These are phyloP conservation scores for Tricholoma saponaceum DNA, from an alignment of 768 basidiomycete species.

Conservation along the genomic window DNA sequence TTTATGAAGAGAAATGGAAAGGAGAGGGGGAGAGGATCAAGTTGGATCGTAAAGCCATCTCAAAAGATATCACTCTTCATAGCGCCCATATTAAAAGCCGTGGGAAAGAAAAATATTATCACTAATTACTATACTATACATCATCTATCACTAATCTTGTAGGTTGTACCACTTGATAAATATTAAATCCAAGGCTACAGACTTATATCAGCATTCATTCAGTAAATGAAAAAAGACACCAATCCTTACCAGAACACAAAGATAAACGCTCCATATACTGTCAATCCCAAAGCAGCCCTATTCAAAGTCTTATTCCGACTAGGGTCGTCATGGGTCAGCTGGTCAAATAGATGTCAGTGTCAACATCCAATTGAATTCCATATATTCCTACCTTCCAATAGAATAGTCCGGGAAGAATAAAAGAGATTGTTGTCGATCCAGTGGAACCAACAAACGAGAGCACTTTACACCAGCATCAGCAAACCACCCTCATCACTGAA, in stretches of 20 bases:
- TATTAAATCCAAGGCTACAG: conserved; percentile 71
- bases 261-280: conserved; percentile 71
- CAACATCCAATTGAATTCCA: conserved; percentile 1
- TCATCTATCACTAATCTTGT: conserved; percentile 7
- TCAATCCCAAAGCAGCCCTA: conserved; percentile 59
- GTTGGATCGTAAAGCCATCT: conserved; percentile 23
- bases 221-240: neutral
- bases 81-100: conserved; percentile 19
- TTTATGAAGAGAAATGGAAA: neutral
- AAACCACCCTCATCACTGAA: neutral
- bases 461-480: conserved; percentile 42
- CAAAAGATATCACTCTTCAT: conserved; percentile 11
- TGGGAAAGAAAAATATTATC: conserved; percentile 30
- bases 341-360: conserved; percentile 3
- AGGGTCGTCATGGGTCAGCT: conserved; percentile 70
- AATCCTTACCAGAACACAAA: conserved; percentile 82
- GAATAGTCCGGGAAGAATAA: conserved; percentile 90
- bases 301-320: conserved; percentile 46
- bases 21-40: conserved; percentile 3
- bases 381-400: conserved; percentile 75
- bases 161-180: conserved; percentile 57
- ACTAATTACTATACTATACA: conserved; percentile 18
- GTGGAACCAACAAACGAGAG: conserved; percentile 96
- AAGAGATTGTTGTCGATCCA: conserved; percentile 94
- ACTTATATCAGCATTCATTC: conserved; percentile 7